Base-by-base conservation (phyloP, 2,329 filamentous ascomycete genomes). In the Cadophora sp. region DNA sequence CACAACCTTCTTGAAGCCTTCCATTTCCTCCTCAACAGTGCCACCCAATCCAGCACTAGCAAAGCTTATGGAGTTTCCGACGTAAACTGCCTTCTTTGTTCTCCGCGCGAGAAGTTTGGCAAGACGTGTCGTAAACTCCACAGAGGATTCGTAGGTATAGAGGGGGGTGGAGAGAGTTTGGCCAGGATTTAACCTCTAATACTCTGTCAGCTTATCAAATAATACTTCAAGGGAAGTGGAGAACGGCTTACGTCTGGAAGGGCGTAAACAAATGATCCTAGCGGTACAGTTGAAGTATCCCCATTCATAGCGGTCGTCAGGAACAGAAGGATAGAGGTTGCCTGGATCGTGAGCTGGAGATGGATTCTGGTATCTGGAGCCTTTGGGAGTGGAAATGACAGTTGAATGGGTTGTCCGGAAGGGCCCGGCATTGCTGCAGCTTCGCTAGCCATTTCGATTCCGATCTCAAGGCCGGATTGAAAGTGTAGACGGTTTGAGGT, bases 231-330 rank as follows among this genome's bases (percentile, higher is more conserved):
- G n/a, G n/a, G n/a, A n/a, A n/a, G n/a, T n/a, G n/a, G n/a, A n/a
- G n/a, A n/a, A n/a, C 62, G 5, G 77, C 83, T 74, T 82, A 97
- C 96, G 81, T 97, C 91, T 18, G 96, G 95, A 78, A 99, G 87
- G 2, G 94, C 92, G 77, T 97, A 98, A 55, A 98, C 92, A 76
- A 98, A 95, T 59, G 93, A 97, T 3, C 96, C 95, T 79, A 98
- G 85, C 59, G 85, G 81, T 48, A 85, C 81, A 8, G 83, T 76
- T 14, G 81, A 81, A n/a, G 79, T 77, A 50, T 87, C 84, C 62
- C 86, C 86, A 64, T 81, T 81, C 30, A 83, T 77, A 3, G 84
- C 82, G 0, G 88, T 90, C 0, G 87, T 87, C 55, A 91, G 79
- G 74, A 88, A 87, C n/a, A 91, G 77, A 63, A 88, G 78, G 64